These are phyloP conservation scores for Debaryomyces fabryi DNA, from an alignment of 1,139 yeast species.

Conservation along the genomic window DNA sequence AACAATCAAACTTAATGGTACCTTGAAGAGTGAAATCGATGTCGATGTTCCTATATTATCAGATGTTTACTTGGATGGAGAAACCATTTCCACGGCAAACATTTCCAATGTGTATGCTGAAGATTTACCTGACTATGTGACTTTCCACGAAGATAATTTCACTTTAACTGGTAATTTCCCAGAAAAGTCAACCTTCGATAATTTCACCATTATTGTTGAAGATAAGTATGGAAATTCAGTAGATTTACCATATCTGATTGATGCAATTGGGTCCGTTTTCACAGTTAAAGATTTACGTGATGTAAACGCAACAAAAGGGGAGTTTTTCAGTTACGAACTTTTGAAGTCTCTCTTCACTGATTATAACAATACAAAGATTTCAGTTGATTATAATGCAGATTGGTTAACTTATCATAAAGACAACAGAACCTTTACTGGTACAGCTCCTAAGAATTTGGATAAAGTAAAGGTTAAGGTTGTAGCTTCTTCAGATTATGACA, in stretches of 20 bases:
- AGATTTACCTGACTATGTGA: conserved; percentile 64
- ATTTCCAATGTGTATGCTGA: conserved; percentile 54
- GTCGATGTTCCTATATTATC: conserved; percentile 61
- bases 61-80: conserved; percentile 62
- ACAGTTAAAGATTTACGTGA: conserved; percentile 53
- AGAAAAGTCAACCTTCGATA: conserved; percentile 38
- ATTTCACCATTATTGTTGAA: conserved; percentile 58
- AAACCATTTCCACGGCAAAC: conserved; percentile 47
- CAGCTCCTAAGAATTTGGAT: conserved; percentile 62
- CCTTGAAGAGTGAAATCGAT: conserved; percentile 57
- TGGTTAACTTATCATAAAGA: conserved; percentile 68
- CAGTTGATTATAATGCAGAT: conserved; percentile 46
- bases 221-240: conserved; percentile 71
- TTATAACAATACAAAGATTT: conserved; percentile 50
- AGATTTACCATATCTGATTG: conserved; percentile 55
- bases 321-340: conserved; percentile 58
- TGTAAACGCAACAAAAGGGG: conserved; percentile 67
- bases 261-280: conserved; percentile 53
- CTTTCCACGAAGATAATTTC: conserved; percentile 43
- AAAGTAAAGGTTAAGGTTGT: conserved; percentile 50
- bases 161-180: conserved; percentile 66
- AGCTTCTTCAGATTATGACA: conserved; percentile 46
- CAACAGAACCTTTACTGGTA: conserved; percentile 71
- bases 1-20: conserved; percentile 65
- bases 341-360: conserved; percentile 58